These are phyloP conservation scores for Miscanthus lutarioriparius DNA, from an alignment of 176 grass and related monocot species.

Conservation along the genomic window DNA sequence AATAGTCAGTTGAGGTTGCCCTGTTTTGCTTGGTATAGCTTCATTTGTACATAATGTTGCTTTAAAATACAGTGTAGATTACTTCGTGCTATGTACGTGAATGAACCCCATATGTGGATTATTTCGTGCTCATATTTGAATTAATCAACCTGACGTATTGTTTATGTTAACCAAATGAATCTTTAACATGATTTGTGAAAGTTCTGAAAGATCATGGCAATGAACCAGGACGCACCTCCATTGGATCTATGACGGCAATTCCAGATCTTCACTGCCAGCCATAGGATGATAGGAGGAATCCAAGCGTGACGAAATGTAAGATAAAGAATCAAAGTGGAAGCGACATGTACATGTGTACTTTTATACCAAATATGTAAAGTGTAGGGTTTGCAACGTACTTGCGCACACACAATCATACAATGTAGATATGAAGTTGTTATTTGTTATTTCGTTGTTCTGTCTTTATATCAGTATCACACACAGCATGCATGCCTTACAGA, in stretches of 20 bases:
- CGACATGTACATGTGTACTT: constrained; percentile 6
- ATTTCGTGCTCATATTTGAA: constrained; percentile 11
- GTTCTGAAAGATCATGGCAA: constrained; percentile 17
- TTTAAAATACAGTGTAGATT: background rate
- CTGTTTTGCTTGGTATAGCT: background rate
- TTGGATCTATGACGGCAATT: constrained; percentile 23
- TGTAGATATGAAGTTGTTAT: background rate
- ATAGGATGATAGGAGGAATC: background rate
- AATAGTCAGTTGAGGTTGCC: background rate
- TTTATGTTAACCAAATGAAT: background rate
- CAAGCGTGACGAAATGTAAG: background rate
- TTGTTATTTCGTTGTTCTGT: background rate
- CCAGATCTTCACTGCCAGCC: background rate
- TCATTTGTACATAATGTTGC: background rate
- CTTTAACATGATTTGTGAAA: background rate
- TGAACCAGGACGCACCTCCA: constrained; percentile 49
- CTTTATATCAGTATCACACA: background rate
- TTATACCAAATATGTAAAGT: background rate
- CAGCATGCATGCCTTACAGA: background rate
- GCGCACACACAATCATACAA: background rate
- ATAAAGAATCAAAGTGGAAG: background rate
- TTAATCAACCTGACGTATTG: background rate
- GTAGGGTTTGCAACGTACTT: background rate
- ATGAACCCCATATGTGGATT: background rate
- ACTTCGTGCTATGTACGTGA: background rate